Evolutionary conservation across 2,329 filamentous ascomycete species (phyloP).

Genomic region (Tolypocladium album): DNA sequence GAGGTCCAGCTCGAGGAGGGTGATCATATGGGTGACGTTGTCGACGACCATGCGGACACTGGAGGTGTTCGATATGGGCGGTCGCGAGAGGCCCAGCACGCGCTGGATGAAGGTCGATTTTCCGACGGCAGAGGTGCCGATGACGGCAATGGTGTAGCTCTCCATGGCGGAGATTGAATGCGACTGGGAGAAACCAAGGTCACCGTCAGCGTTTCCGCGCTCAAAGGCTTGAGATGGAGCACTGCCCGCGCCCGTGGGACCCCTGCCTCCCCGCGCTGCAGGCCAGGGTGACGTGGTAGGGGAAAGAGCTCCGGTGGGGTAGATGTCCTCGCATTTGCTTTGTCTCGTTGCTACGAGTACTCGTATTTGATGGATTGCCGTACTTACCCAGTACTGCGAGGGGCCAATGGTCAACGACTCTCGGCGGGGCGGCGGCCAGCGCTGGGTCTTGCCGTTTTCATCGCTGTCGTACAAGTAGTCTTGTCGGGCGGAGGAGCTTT

Average conservation of each 20-base stretch:
- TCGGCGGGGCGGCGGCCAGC: constrained; percentile 35
- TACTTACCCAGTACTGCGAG: constrained; percentile 24
- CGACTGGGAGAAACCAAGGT: constrained; percentile 12
- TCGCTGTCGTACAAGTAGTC: constrained; percentile 19
- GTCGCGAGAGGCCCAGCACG: constrained; percentile 42
- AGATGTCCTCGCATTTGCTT: background rate
- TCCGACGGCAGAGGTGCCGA: constrained; percentile 55
- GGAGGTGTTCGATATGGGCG: constrained; percentile 43
- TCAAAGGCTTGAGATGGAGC: constrained; percentile 3
- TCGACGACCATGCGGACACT: constrained; percentile 49
- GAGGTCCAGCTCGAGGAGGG: constrained; percentile 54
- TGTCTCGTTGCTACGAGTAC: background rate
- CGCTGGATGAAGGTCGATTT: constrained; percentile 60
- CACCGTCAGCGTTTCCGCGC: constrained; percentile 2
- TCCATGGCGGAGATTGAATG: constrained; percentile 35
- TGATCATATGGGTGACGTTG: constrained; percentile 45
- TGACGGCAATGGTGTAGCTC: constrained; percentile 53
- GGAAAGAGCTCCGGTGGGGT: background rate
- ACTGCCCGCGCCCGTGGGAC: constrained; percentile 6
- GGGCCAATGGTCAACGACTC: constrained; percentile 34
- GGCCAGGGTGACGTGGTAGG: background rate
- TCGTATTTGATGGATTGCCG: background rate
- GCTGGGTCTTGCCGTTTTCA: constrained; percentile 26
- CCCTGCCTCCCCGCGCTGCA: constrained; percentile 10
- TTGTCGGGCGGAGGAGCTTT: constrained; percentile 13